Conservation (phyloP, 331 rosid genomes). For the Ulmus americana region DNA sequence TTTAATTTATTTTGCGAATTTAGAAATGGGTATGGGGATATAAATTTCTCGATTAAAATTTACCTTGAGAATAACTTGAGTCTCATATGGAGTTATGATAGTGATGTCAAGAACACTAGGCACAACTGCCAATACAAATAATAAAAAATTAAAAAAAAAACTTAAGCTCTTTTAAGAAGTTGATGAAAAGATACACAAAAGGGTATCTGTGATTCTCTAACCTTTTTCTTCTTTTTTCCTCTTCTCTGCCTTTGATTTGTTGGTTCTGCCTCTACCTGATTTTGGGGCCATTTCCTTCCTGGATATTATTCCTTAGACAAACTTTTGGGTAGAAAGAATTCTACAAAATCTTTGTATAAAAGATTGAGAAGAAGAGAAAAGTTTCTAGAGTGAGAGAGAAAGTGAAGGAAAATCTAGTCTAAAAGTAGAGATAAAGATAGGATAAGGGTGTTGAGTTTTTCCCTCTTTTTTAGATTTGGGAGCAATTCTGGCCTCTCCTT, state of each 20-base stretch:
- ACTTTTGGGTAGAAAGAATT: not conserved
- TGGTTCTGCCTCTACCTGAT: constrained; percentile 67
- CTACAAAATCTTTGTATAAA: not conserved
- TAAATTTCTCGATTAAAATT: not conserved
- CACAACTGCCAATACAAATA: constrained; percentile 28
- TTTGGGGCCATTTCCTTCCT: constrained; percentile 58
- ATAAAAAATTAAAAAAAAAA: not conserved
- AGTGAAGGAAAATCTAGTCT: constrained; percentile 20
- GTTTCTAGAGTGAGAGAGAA: constrained; percentile 2
- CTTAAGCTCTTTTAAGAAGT: not conserved
- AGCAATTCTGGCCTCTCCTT: constrained; percentile 79
- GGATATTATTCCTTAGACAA: not conserved
- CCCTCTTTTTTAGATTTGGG: constrained; percentile 46
- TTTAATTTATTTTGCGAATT: not conserved
- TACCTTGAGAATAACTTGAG: constrained; percentile 70
- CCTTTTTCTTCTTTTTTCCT: constrained; percentile 93
- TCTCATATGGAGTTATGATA: constrained; percentile 55
- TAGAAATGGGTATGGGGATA: not conserved
- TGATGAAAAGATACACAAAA: not conserved
- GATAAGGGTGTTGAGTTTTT: constrained; percentile 46
- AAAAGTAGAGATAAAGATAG: constrained; percentile 39
- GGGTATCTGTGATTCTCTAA: constrained; percentile 6
- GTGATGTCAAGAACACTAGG: constrained; percentile 73
- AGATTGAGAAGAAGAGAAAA: not conserved
- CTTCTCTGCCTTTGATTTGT: constrained; percentile 67